Evolutionary conservation across 805 yeast species (phyloP).

Genomic region (Yarrowia sp.): DNA sequence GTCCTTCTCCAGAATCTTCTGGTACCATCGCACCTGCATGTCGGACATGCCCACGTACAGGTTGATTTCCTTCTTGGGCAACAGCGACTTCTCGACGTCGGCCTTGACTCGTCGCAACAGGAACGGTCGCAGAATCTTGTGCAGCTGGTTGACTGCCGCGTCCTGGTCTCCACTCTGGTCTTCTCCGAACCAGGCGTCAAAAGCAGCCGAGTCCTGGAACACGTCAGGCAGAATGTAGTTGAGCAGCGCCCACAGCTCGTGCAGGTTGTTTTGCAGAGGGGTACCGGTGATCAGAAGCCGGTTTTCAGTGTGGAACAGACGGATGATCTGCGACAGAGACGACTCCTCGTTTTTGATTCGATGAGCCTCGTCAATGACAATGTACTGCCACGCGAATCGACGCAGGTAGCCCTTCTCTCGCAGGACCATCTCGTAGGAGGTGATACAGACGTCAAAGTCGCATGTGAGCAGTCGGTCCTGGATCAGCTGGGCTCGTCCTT

Average conservation of each 20-base stretch:
- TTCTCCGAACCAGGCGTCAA: conserved; percentile 87
- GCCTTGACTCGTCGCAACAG: conserved; percentile 86
- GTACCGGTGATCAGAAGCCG: conserved; percentile 93
- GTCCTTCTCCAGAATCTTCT: conserved; percentile 83
- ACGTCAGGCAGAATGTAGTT: conserved; percentile 94
- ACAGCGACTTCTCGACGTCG: conserved; percentile 88
- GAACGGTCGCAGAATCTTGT: conserved; percentile 85
- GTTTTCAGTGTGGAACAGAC: conserved; percentile 83
- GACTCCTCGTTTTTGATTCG: conserved; percentile 94
- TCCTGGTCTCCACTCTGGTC: conserved; percentile 56
- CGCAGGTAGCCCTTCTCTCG: conserved; percentile 82
- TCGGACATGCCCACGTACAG: conserved; percentile 95
- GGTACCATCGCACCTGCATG: conserved; percentile 94
- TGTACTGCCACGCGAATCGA: conserved; percentile 89
- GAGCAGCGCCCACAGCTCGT: conserved; percentile 93
- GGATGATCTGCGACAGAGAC: conserved; percentile 86
- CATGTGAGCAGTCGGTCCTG: conserved; percentile 66
- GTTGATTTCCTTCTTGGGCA: conserved; percentile 89
- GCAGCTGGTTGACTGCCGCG: conserved; percentile 83
- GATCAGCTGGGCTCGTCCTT: conserved; percentile 68
- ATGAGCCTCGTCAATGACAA: conserved; percentile 95
- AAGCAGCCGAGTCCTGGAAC: conserved; percentile 87
- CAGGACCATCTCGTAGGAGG: conserved; percentile 92
- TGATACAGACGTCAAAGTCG: conserved; percentile 85
- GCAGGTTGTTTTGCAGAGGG: conserved; percentile 91